Conservation (phyloP, 2,329 filamentous ascomycete species). For the Sclerotiophoma versabilis region DNA sequence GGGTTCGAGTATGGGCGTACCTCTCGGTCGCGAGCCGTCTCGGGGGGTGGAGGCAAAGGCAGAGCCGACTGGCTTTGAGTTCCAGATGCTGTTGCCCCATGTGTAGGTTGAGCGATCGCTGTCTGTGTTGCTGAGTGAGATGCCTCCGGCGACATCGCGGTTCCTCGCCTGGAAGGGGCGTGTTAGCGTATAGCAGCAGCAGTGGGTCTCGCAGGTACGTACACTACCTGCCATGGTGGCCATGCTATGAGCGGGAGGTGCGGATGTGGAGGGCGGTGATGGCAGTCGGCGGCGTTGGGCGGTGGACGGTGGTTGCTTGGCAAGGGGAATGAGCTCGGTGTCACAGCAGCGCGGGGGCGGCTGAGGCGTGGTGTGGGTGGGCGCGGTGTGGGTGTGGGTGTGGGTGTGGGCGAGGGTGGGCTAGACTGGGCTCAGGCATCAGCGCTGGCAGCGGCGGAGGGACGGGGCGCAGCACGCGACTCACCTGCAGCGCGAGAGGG, state of each 20-base stretch:
- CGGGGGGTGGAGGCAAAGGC: conserved; percentile 37
- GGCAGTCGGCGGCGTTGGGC: conserved; percentile 4
- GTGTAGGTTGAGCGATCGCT: conserved; percentile 38
- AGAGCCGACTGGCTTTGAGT: conserved; percentile 36
- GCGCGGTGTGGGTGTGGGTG: neutral
- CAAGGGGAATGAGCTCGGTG: neutral
- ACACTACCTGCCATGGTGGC: conserved; percentile 43
- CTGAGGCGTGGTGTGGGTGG: conserved; percentile 11
- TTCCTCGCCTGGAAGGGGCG: conserved; percentile 32
- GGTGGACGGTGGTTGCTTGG: conserved; percentile 4
- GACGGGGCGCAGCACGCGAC: conserved; percentile 21
- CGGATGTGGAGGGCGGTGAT: conserved; percentile 31
- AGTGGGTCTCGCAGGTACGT: conserved; percentile 16
- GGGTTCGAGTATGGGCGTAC: conserved; percentile 23
- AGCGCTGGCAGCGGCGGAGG: conserved; percentile 34
- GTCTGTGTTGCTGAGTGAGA: conserved; percentile 41
- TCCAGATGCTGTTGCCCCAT: conserved; percentile 50
- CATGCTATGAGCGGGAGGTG: conserved; percentile 30
- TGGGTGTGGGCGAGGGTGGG: conserved; percentile 21
- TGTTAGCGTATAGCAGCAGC: conserved; percentile 6
- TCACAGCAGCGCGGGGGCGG: conserved; percentile 1
- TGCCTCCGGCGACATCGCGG: conserved; percentile 39
- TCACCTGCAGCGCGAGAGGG: conserved; percentile 24
- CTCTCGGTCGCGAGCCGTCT: conserved; percentile 44
- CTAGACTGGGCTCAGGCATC: conserved; percentile 45